A percentile compares a stretch with the other conserved stretches of the same genome.
phyloP scores from a whole-genome alignment of 1,139 yeast species.

The Insectozyma bohioensis region DNA sequence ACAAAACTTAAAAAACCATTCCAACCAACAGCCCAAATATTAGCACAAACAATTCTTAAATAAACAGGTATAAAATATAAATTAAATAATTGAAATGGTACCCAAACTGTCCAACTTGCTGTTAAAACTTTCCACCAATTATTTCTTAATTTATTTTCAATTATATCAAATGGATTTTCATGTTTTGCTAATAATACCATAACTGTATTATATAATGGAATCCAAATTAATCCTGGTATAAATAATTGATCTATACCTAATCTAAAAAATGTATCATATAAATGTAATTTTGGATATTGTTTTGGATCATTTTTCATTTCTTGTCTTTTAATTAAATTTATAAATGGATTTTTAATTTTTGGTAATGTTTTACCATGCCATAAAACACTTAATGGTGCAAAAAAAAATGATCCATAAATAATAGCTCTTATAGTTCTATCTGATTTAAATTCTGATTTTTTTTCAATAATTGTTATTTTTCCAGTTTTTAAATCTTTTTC shows the following conservation, averaged over 20 bases:
- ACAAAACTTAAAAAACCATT: constrained; percentile 45
- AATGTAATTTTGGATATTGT: constrained; percentile 18
- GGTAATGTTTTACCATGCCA: constrained; percentile 67
- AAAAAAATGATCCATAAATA: constrained; percentile 71
- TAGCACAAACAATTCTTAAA: constrained; percentile 38
- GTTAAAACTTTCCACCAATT: constrained; percentile 46
- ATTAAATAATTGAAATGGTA: constrained; percentile 40
- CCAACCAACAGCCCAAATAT: constrained; percentile 47
- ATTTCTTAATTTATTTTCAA: constrained; percentile 31
- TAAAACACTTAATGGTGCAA: constrained; percentile 71
- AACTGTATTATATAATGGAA: constrained; percentile 44
- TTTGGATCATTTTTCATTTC: constrained; percentile 12
- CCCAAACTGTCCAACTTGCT: constrained; percentile 49
- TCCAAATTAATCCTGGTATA: constrained; percentile 39
- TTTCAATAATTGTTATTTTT: constrained; percentile 8
- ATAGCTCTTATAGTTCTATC: constrained; percentile 63
- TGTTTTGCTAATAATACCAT: constrained; percentile 41
- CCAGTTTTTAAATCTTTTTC: constrained; percentile 16
- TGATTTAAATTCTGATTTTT: constrained; percentile 7
- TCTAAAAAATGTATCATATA: constrained; percentile 38
- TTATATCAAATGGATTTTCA: constrained; percentile 35
- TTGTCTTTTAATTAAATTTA: constrained; percentile 14
- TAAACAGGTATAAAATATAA: constrained; percentile 43
- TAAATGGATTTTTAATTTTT: constrained; percentile 43
- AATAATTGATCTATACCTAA: constrained; percentile 38